These are phyloP conservation scores for Solanum pennellii DNA, from an alignment of 257 asterid genomes.

Conservation along the genomic window DNA sequence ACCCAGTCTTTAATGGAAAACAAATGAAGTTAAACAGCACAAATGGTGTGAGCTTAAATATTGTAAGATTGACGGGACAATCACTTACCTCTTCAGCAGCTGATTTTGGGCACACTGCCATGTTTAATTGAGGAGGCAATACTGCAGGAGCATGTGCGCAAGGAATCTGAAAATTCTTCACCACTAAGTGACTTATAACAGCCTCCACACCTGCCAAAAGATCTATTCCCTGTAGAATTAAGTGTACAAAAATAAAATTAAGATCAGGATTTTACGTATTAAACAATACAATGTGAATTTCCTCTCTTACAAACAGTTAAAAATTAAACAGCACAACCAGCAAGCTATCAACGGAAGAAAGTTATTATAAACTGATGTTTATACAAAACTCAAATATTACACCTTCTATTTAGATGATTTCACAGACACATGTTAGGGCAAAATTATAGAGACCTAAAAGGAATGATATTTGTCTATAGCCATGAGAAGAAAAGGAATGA, in stretches of 20 bases:
- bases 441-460: neutral
- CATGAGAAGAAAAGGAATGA: neutral
- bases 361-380: neutral
- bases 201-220: slow-evolving; percentile 90
- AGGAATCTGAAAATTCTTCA: slow-evolving; percentile 63
- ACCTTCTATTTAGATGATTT: neutral
- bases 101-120: slow-evolving; percentile 57
- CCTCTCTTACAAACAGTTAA: neutral
- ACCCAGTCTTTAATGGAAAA: neutral
- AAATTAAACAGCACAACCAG: neutral
- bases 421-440: neutral
- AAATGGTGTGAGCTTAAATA: neutral
- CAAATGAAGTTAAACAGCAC: neutral
- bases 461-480: neutral
- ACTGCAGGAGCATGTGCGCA: slow-evolving; percentile 92
- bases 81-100: slow-evolving; percentile 79
- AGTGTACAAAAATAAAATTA: neutral
- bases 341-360: neutral
- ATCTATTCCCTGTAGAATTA: slow-evolving; percentile 57
- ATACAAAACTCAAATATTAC: neutral
- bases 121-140: slow-evolving; percentile 44
- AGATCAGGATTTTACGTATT: neutral
- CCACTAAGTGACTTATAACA: slow-evolving; percentile 83
- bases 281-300: neutral
- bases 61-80: neutral